These are phyloP conservation scores for Hyaloperonospora arabidopsidis DNA, from an alignment of 352 stramenopile species.

Conservation along the genomic window DNA sequence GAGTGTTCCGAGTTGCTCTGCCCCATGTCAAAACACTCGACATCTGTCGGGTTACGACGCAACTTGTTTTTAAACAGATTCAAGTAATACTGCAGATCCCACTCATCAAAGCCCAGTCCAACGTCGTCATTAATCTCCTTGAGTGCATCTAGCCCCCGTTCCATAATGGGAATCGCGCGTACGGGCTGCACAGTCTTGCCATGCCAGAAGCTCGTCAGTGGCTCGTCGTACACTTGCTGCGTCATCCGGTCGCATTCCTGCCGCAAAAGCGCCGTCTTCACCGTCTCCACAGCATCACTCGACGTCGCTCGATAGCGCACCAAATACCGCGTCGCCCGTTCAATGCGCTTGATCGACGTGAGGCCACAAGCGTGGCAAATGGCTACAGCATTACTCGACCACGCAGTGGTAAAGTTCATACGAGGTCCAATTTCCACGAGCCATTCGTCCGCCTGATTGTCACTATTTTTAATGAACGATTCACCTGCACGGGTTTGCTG, in stretches of 20 bases:
- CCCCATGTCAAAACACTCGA: slow-evolving; percentile 99
- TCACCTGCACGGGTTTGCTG: slow-evolving; percentile 55
- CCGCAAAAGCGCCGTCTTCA: slow-evolving; percentile 57
- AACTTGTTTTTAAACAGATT: slow-evolving; percentile 96
- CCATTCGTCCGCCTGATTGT: slow-evolving; percentile 33
- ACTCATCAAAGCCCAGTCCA: slow-evolving; percentile 97
- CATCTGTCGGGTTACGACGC: slow-evolving; percentile 94
- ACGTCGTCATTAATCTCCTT: slow-evolving; percentile 93
- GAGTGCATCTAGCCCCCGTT: slow-evolving; percentile 88
- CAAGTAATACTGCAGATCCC: slow-evolving; percentile 98
- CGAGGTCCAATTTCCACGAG: slow-evolving; percentile 96
- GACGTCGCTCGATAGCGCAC: slow-evolving; percentile 47
- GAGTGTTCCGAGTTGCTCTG: slow-evolving; percentile 99
- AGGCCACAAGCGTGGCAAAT: slow-evolving; percentile 95
- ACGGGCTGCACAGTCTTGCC: slow-evolving; percentile 78
- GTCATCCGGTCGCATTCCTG: slow-evolving; percentile 95
- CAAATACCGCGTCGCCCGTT: slow-evolving; percentile 89
- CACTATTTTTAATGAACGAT: slow-evolving; percentile 40
- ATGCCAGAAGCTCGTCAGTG: slow-evolving; percentile 89
- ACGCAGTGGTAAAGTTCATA: slow-evolving; percentile 97
- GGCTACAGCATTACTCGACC: slow-evolving; percentile 95
- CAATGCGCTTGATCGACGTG: slow-evolving; percentile 85
- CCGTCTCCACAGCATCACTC: slow-evolving; percentile 34
- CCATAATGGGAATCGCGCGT: slow-evolving; percentile 91
- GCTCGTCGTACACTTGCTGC: slow-evolving; percentile 90